Evolutionary conservation across 805 yeast species (phyloP).

Genomic region (Metschnikowia lachancei): DNA sequence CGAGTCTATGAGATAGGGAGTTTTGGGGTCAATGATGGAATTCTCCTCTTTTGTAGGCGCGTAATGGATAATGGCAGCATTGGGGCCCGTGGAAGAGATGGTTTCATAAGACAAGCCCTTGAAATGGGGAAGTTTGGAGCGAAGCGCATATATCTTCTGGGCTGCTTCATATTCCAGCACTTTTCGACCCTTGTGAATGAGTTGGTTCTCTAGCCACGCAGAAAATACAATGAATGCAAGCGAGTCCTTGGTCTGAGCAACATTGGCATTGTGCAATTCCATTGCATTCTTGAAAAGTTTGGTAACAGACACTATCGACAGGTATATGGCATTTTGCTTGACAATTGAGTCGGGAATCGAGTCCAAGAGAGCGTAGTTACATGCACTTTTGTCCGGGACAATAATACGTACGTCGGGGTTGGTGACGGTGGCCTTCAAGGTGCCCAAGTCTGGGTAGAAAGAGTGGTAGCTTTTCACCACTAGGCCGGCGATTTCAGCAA

Average conservation of each 20-base stretch:
- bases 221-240: conserved; percentile 69
- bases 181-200: conserved; percentile 37
- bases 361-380: conserved; percentile 33
- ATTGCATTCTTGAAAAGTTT: conserved; percentile 73
- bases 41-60: conserved; percentile 61
- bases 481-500: conserved; percentile 28
- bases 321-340: conserved; percentile 23
- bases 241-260: conserved; percentile 84
- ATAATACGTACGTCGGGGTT: conserved; percentile 23
- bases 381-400: conserved; percentile 30
- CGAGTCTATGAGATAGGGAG: conserved; percentile 77
- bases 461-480: conserved; percentile 50
- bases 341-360: conserved; percentile 31
- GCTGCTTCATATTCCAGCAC: conserved; percentile 68
- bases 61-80: conserved; percentile 74
- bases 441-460: conserved; percentile 56
- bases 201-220: conserved; percentile 73
- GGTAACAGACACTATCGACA: conserved; percentile 42
- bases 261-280: conserved; percentile 68
- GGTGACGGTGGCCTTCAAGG: conserved; percentile 22
- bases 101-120: conserved; percentile 74
- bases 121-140: conserved; percentile 53
- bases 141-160: conserved; percentile 52
- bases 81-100: conserved; percentile 72
- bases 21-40: conserved; percentile 59